Conservation (phyloP, 2,329 filamentous ascomycete genomes). For the Thelonectria rubi region DNA sequence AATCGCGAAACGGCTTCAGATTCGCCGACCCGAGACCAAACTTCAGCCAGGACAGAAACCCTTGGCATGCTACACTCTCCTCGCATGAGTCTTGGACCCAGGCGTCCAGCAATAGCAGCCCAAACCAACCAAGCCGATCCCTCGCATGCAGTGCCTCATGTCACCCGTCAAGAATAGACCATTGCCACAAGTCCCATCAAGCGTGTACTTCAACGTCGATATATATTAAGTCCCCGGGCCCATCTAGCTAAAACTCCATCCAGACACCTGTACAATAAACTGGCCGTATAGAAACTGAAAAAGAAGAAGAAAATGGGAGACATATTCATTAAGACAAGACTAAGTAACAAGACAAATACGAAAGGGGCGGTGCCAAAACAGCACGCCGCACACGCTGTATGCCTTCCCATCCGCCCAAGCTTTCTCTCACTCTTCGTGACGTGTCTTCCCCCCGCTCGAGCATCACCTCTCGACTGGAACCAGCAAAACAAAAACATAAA, state of each 20-base stretch:
- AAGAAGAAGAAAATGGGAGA: constrained; percentile 29
- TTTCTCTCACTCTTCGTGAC: constrained; percentile 10
- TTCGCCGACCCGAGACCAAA: no score
- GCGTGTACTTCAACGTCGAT: background rate
- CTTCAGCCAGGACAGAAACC: no score
- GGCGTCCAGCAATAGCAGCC: no score
- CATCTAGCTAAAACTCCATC: constrained; percentile 7
- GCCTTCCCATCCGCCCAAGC: constrained; percentile 12
- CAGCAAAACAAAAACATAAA: constrained; percentile 22
- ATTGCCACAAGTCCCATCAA: background rate
- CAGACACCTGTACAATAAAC: constrained; percentile 4
- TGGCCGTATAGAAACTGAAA: constrained; percentile 26
- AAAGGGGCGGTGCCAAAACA: constrained; percentile 14
- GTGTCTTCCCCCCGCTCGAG: background rate
- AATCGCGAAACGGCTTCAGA: no score
- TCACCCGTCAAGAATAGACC: background rate
- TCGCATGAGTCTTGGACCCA: no score
- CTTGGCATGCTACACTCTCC: no score
- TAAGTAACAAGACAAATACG: constrained; percentile 19
- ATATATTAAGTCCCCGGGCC: constrained; percentile 1
- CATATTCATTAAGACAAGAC: constrained; percentile 38
- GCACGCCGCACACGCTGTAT: constrained; percentile 16
- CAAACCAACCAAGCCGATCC: no score
- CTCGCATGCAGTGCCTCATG: no score
- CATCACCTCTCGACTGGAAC: constrained; percentile 9